Conservation (phyloP, 805 yeast genomes). For the Huiozyma sinensis region DNA sequence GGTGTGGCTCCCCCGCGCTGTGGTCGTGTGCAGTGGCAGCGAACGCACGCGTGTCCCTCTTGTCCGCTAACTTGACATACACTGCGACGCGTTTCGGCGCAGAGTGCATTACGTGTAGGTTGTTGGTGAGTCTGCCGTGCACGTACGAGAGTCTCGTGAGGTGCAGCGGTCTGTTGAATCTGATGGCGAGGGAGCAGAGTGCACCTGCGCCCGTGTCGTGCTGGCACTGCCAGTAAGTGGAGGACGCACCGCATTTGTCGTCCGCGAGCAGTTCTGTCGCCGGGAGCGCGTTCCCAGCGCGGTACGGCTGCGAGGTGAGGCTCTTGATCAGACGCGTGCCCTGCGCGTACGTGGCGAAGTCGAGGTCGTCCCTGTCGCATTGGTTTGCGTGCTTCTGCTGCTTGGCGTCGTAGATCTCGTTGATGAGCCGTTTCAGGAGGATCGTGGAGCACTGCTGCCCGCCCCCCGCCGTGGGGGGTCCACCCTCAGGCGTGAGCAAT, state of each 20-base stretch:
- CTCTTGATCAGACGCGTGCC: slow-evolving; percentile 31
- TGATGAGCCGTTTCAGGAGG: slow-evolving; percentile 19
- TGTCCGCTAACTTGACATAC: slow-evolving; percentile 18
- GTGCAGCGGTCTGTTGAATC: slow-evolving; percentile 31
- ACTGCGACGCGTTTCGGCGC: slow-evolving; percentile 30
- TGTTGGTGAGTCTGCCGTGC: slow-evolving; percentile 31
- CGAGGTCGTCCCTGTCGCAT: slow-evolving; percentile 17
- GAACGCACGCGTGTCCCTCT: slow-evolving; percentile 6
- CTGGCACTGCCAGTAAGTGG: slow-evolving; percentile 27
- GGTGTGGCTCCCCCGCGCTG: slow-evolving; percentile 11
- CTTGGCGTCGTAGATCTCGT: slow-evolving; percentile 24
- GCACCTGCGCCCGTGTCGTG: slow-evolving; percentile 11
- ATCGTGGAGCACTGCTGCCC: slow-evolving; percentile 17
- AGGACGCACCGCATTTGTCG: slow-evolving; percentile 10
- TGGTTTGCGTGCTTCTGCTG: slow-evolving; percentile 23
- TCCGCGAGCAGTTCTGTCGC: slow-evolving; percentile 22
- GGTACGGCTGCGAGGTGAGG: slow-evolving; percentile 27
- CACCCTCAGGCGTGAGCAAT: not conserved
- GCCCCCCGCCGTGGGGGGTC: not conserved
- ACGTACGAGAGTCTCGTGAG: slow-evolving; percentile 28
- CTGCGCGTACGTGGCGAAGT: slow-evolving; percentile 26
- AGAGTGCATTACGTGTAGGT: slow-evolving; percentile 30
- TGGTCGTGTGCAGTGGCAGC: slow-evolving; percentile 9
- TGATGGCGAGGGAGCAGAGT: slow-evolving; percentile 27
- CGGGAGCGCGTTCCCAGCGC: slow-evolving; percentile 17